These are phyloP conservation scores for Penicillium bialowiezense DNA, from an alignment of 495 filamentous ascomycete species.

Conservation along the genomic window DNA sequence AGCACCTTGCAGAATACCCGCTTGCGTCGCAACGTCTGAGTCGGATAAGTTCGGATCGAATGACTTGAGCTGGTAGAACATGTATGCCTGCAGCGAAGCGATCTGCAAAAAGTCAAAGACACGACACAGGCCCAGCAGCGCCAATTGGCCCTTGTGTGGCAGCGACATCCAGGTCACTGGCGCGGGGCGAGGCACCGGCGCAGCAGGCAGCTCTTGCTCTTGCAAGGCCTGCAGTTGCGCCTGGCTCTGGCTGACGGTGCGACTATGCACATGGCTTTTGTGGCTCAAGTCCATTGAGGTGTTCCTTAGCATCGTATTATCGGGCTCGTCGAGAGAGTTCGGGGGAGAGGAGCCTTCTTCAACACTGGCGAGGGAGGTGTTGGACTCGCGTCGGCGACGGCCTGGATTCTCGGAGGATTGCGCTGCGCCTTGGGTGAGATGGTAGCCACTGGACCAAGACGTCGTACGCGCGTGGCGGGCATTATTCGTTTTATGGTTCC, in stretches of 20 bases:
- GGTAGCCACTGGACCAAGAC: conserved; percentile 41
- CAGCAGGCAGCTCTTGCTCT: conserved; percentile 13
- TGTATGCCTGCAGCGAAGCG: conserved; percentile 59
- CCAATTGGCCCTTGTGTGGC: conserved; percentile 71
- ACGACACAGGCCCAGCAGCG: conserved; percentile 68
- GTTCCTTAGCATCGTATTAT: conserved; percentile 25
- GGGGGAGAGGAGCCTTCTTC: conserved; percentile 34
- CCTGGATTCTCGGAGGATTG: conserved; percentile 29
- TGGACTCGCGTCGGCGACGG: conserved; percentile 38
- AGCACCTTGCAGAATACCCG: conserved; percentile 72
- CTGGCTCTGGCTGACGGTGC: conserved; percentile 34
- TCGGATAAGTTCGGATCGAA: conserved; percentile 63
- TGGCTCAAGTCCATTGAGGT: conserved; percentile 36
- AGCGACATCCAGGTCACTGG: conserved; percentile 66
- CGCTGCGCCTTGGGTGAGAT: conserved; percentile 22
- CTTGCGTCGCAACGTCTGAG: conserved; percentile 70
- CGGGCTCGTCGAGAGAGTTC: conserved; percentile 25
- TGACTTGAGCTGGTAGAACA: conserved; percentile 76
- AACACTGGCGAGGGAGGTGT: conserved; percentile 34
- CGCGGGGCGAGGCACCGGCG: conserved; percentile 20
- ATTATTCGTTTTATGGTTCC: conserved; percentile 30
- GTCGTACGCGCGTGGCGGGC: conserved; percentile 41
- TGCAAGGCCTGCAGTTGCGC: conserved; percentile 20
- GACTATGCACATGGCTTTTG: conserved; percentile 32
- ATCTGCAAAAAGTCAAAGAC: conserved; percentile 56